These are phyloP conservation scores for Crithidia thermophila DNA, from an alignment of 208 protist species.

Conservation along the genomic window DNA sequence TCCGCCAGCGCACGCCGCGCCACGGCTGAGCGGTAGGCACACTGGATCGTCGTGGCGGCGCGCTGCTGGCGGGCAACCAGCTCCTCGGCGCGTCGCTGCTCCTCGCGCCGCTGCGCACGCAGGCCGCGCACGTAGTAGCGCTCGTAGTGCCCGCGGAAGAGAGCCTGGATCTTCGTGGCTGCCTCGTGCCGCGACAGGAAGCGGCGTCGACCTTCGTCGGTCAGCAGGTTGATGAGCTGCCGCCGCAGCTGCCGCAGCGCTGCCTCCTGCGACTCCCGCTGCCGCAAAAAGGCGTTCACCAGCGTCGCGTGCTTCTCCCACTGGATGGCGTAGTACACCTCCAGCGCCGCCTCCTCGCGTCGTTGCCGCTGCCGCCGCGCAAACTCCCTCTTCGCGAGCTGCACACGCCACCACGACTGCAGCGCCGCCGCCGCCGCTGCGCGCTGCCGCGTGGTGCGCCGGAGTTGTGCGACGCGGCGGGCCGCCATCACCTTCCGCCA, in stretches of 20 bases:
- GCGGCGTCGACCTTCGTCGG: conserved; percentile 33
- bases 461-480: conserved; percentile 47
- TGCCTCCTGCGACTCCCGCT: conserved; percentile 32
- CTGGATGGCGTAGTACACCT: conserved; percentile 60
- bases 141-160: conserved; percentile 84
- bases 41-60: conserved; percentile 74
- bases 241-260: conserved; percentile 21
- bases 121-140: conserved; percentile 67
- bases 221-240: conserved; percentile 47
- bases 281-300: conserved; percentile 59
- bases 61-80: conserved; percentile 43
- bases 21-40: conserved; percentile 45
- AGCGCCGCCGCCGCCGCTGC: conserved; percentile 33
- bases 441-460: conserved; percentile 33
- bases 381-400: conserved; percentile 46
- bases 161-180: conserved; percentile 70
- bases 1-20: conserved; percentile 38
- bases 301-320: conserved; percentile 63
- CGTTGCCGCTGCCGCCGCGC: conserved; percentile 27
- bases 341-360: conserved; percentile 56
- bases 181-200: conserved; percentile 51
- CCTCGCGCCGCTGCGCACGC: conserved; percentile 45
- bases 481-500: conserved; percentile 81
- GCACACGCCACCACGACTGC: conserved; percentile 78
- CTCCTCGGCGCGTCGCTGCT: conserved; percentile 35